phyloP scores from a whole-genome alignment of 2,329 filamentous ascomycete species.

The Hirsutella rhossiliensis region DNA sequence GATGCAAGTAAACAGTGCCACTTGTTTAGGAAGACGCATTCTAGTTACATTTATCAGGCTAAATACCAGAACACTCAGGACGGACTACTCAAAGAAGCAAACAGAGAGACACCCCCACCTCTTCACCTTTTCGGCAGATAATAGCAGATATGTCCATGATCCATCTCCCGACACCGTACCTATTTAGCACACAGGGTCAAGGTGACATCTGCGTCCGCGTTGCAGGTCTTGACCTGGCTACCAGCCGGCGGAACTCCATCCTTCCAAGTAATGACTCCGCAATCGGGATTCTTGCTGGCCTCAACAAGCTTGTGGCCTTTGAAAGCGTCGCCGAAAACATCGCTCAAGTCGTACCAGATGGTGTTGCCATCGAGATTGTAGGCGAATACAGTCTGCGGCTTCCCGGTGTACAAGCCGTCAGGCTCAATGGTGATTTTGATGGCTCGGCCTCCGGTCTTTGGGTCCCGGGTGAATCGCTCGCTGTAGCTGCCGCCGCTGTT shows the following conservation, averaged over 20 bases:
- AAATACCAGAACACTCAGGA: too few species aligned
- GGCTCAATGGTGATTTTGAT: slow-evolving; percentile 22
- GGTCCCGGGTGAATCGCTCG: slow-evolving; percentile 22
- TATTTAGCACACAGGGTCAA: slow-evolving; percentile 19
- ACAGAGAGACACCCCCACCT: too few species aligned
- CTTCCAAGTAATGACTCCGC: slow-evolving; percentile 22
- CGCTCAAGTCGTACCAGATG: slow-evolving; percentile 28
- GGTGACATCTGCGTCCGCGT: slow-evolving; percentile 17
- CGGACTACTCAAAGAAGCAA: too few species aligned
- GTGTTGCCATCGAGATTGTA: slow-evolving; percentile 21
- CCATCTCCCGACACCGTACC: too few species aligned
- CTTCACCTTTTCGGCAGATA: too few species aligned
- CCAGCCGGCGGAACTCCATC: slow-evolving; percentile 21
- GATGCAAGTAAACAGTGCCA: too few species aligned
- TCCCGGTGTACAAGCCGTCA: slow-evolving; percentile 25
- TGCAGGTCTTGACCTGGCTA: slow-evolving; percentile 25
- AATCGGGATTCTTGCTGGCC: slow-evolving; percentile 16
- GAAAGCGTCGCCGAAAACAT: slow-evolving; percentile 26
- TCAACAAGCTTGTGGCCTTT: slow-evolving; percentile 18
- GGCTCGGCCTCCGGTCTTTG: slow-evolving; percentile 23
- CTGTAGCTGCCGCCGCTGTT: slow-evolving; percentile 14
- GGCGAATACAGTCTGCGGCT: slow-evolving; percentile 25
- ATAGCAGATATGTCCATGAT: too few species aligned
- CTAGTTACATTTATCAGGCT: too few species aligned
- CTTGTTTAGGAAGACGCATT: too few species aligned